Evolutionary conservation across 2,329 filamentous ascomycete species (phyloP), one percentile per base, ranked within the genome.

Genomic region (Pestalotiopsis sp.): DNA sequence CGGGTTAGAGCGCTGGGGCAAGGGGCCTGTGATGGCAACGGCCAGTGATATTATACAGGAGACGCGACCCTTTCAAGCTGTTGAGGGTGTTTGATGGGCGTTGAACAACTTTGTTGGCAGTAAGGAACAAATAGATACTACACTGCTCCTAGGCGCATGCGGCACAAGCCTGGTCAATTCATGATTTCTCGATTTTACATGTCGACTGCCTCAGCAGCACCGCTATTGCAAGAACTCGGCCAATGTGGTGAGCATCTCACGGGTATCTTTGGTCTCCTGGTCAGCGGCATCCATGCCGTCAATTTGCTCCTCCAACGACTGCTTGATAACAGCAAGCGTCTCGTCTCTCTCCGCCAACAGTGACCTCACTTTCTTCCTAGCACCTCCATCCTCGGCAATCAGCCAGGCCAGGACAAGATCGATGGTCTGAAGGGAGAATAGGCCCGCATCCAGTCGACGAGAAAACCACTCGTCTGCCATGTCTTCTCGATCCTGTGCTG

Each of bases 331-430:
- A 4, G 77, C 83, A 20, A 97, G 76, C 7, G 84, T 83, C 76
- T 94, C 91, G 72, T 92, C 92, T 23, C 87, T 85, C 70, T 94
- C 91, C 0, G 86, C 89, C 56, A 98, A 81, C 4, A 92, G 80
- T 25, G 84, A 81, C 64, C 85, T 80, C 39, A 97, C 89, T 74
- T 86, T 91, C 68, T 82, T 84, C 74, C 86, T 89, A 1, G 94
- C 93, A 0, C 93, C 94, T 41, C 85, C 85, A 75, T 99, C 96
- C 81, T 99, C 96, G 0, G 95, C 96, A 7, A 94, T 87, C 39
- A 98, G 85, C 96, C 96, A 99, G 13, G 95, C 93, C 38, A 99
- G 81, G 38, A 96, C 89, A 0, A 94, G 87, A 82, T 98, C 95
- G 61, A 96, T 88, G 2, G 89, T 92, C 82, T 97, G 94, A 67